Conservation (phyloP, 2,329 filamentous ascomycete species). For the Lachnellula occidentalis region DNA sequence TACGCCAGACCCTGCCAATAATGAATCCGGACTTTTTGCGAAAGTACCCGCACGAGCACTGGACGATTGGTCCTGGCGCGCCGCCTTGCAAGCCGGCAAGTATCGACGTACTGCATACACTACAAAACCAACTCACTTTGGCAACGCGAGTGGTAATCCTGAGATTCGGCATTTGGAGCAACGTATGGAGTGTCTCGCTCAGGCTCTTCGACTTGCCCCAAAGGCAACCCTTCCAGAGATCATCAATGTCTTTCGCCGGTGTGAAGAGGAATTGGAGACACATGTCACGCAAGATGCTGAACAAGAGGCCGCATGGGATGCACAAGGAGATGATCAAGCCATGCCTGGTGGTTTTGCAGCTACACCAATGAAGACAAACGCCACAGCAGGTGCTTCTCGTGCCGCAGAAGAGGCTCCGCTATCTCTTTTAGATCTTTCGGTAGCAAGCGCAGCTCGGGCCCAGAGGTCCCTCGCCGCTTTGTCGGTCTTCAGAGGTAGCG, state of each 20-base stretch:
- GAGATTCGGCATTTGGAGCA: constrained; percentile 71
- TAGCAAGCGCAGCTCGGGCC: constrained; percentile 54
- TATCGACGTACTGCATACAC: constrained; percentile 55
- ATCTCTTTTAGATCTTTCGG: constrained; percentile 59
- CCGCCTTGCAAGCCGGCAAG: constrained; percentile 71
- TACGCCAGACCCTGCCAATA: constrained; percentile 16
- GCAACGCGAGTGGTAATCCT: constrained; percentile 53
- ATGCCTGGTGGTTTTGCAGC: constrained; percentile 51
- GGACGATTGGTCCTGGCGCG: constrained; percentile 73
- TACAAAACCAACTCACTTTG: constrained; percentile 51
- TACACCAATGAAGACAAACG: constrained; percentile 31
- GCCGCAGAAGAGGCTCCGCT: constrained; percentile 53
- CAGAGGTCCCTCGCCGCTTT: constrained; percentile 53
- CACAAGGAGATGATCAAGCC: constrained; percentile 52
- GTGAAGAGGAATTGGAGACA: constrained; percentile 69
- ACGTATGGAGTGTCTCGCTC: constrained; percentile 72
- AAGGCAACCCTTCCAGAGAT: constrained; percentile 66
- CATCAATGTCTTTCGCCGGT: constrained; percentile 67
- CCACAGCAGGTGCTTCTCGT: constrained; percentile 32
- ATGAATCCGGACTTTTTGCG: constrained; percentile 21
- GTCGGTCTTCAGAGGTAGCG: constrained; percentile 28
- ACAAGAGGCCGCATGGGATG: constrained; percentile 66
- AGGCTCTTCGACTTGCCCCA: constrained; percentile 70
- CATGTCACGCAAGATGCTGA: constrained; percentile 62
- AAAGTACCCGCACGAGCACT: constrained; percentile 22